Base-by-base conservation (phyloP, 768 basidiomycete species). In the Boletus subparvulus region DNA sequence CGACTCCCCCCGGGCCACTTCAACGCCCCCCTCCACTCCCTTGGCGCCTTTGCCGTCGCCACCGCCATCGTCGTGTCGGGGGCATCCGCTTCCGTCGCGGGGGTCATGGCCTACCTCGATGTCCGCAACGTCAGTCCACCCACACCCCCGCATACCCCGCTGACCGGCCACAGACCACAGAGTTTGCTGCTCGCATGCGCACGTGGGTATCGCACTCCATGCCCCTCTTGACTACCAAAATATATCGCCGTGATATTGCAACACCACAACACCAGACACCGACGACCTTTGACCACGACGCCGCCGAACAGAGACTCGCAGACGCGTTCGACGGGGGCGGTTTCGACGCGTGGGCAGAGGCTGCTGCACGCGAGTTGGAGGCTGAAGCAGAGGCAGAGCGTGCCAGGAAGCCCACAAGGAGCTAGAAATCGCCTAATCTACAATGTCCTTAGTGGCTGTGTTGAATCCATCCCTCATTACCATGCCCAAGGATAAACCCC, bases 11-110 rank as follows among this genome's bases (percentile, higher is more conserved):
- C 4, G 1, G 50, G 76, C 55, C 69, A 74, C 40, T 78, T 79
- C 61, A 82, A 81, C 44, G 81, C 77, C 2, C 80, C 79, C 0
- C 52, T 87, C 2, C 78, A 83, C 60, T 80, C 81, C 2, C 73
- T 80, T 7, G 87, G 86, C 61, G 88, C 87, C 0, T 83, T 90
- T 46, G 75, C 78, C 3, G 77, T 88, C 37, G 86, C 88, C 3
- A 89, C 88, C 0, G 64, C 80, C 7, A 63, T 87, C 30, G 87
- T 89, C 21, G 65, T 77, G 0, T 69, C 77, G 2, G 74, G 79
- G 21, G 85, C 80, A 0, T 65, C 74, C 7, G 71, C 67, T 0
- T 66, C 80, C 3, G 70, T 82, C 2, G 77, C 74, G 65, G 77
- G 80, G 0, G 75, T 88, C 28, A 81, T 83, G 68, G 66, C 71